Evolutionary conservation across 1,284 basidiomycete genomes (phyloP).

Genomic region (Microbotryomycetes sp.): DNA sequence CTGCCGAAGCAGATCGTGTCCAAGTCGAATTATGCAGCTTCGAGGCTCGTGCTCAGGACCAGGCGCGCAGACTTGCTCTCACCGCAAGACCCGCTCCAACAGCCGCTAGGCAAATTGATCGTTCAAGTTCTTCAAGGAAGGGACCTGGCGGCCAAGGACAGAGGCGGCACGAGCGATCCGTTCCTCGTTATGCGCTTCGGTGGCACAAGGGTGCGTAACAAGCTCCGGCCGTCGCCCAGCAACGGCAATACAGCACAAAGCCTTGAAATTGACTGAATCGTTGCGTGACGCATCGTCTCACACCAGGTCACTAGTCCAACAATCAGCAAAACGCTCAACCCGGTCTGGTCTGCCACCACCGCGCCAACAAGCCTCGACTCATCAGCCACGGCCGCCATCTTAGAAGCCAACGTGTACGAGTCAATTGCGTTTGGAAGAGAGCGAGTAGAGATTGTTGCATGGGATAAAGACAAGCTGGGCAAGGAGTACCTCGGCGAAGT

Average conservation of each 20-base stretch:
- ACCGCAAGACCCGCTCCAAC: conserved; percentile 16
- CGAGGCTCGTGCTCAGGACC: neutral
- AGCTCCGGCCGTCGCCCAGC: conserved; percentile 4
- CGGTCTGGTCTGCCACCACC: conserved; percentile 50
- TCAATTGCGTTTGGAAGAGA: conserved; percentile 11
- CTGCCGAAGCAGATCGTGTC: neutral
- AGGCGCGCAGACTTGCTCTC: neutral
- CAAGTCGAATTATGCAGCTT: neutral
- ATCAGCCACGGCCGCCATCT: conserved; percentile 62
- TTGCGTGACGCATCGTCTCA: conserved; percentile 47
- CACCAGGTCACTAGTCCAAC: conserved; percentile 69
- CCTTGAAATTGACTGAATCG: neutral
- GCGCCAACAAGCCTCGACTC: conserved; percentile 34
- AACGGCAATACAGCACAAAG: neutral
- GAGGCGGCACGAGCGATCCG: conserved; percentile 43
- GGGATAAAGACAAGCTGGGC: conserved; percentile 69
- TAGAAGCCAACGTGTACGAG: conserved; percentile 67
- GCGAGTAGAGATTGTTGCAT: conserved; percentile 70
- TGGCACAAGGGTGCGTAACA: neutral
- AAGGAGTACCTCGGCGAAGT: conserved; percentile 79
- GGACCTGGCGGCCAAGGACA: conserved; percentile 47
- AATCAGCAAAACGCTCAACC: conserved; percentile 69
- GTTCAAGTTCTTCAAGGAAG: conserved; percentile 44
- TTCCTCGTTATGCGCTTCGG: conserved; percentile 37
- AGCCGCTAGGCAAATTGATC: conserved; percentile 41